Percentiles rank a stretch among this genome's conserved stretches.
phyloP scores from a whole-genome alignment of 2,329 filamentous ascomycete genomes.

The Tolypocladium endophyticum region DNA sequence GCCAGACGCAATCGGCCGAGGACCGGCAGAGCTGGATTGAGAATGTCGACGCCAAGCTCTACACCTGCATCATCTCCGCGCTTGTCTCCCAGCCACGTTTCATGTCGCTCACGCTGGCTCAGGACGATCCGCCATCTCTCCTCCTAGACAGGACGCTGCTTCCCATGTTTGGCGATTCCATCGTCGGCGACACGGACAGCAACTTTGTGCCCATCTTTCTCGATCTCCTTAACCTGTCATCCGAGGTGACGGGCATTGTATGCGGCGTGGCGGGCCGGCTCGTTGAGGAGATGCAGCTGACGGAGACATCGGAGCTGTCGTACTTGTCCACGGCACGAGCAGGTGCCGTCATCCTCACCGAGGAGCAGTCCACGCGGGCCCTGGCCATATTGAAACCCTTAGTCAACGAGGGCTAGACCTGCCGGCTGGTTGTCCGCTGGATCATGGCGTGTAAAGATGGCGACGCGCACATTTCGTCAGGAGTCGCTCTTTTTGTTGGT shows the following conservation, averaged over 20 bases:
- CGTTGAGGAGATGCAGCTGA: slow-evolving; percentile 56
- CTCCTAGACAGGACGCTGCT: slow-evolving; percentile 61
- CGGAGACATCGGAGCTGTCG: slow-evolving; percentile 62
- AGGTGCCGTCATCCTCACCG: slow-evolving; percentile 77
- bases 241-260: slow-evolving; percentile 89
- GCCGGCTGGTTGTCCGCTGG: not conserved
- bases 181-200: slow-evolving; percentile 65
- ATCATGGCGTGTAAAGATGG: not conserved
- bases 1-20: slow-evolving; percentile 20
- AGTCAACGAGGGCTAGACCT: slow-evolving; percentile 23
- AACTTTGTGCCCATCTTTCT: slow-evolving; percentile 78
- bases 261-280: slow-evolving; percentile 83
- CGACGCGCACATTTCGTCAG: not conserved
- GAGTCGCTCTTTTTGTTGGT: not conserved
- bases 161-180: slow-evolving; percentile 55
- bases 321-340: slow-evolving; percentile 84
- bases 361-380: slow-evolving; percentile 63
- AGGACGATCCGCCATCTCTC: slow-evolving; percentile 63
- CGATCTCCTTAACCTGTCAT: slow-evolving; percentile 67
- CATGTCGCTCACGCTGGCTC: slow-evolving; percentile 62
- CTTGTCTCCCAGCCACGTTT: slow-evolving; percentile 55
- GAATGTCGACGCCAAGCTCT: slow-evolving; percentile 51
- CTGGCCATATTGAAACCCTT: slow-evolving; percentile 56
- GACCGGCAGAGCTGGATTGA: slow-evolving; percentile 40
- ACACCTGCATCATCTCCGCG: slow-evolving; percentile 51